Conservation (phyloP, 2,329 filamentous ascomycete genomes). For the Pseudogymnoascus sp. region DNA sequence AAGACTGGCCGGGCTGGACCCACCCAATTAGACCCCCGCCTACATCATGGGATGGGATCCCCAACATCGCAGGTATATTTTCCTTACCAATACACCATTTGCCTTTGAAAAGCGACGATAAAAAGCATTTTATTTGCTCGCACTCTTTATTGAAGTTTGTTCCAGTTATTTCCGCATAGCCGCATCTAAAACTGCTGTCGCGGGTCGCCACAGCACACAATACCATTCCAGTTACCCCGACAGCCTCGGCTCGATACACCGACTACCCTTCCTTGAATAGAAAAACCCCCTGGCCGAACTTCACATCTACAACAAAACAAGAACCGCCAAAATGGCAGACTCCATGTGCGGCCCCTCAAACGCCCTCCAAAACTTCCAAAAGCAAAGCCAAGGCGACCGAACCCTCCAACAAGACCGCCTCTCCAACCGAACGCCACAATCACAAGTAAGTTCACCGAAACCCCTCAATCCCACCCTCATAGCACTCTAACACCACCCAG, state of each 20-base stretch:
- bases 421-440: constrained; percentile 41
- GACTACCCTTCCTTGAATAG: background rate
- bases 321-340: constrained; percentile 48
- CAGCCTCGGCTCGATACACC: background rate
- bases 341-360: constrained; percentile 64
- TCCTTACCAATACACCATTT: background rate
- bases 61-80: background rate
- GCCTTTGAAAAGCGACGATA: background rate
- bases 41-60: background rate
- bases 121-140: background rate
- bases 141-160: background rate
- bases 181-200: background rate
- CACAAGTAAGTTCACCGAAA: constrained; percentile 49
- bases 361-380: constrained; percentile 62
- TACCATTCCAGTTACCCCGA: background rate
- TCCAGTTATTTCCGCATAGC: background rate
- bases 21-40: constrained; percentile 7
- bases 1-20: constrained; percentile 10
- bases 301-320: background rate
- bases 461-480: background rate
- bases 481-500: no score
- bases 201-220: background rate
- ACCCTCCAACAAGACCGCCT: constrained; percentile 65
- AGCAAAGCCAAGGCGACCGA: constrained; percentile 56
- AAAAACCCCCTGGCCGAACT: background rate